Evolutionary conservation across 257 asterid genomes (phyloP).

Genomic region (Lycium ferocissimum): DNA sequence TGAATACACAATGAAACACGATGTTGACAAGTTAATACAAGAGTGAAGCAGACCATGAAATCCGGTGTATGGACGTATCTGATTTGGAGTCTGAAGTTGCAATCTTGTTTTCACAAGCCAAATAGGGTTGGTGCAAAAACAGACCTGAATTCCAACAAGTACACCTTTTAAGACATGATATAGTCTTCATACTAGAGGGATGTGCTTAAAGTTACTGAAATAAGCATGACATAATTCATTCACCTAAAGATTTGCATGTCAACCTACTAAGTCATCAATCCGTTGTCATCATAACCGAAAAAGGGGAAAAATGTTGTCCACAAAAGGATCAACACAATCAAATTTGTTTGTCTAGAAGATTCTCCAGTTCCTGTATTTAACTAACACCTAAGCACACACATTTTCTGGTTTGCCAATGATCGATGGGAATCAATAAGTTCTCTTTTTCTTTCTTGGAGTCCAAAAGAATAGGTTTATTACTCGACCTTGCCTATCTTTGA

Average conservation of each 20-base stretch:
- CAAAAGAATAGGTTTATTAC: neutral
- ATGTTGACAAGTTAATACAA: conserved; percentile 29
- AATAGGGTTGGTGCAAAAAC: conserved; percentile 85
- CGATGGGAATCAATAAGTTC: neutral
- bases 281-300: neutral
- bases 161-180: conserved; percentile 18
- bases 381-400: neutral
- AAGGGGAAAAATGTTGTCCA: neutral
- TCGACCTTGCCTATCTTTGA: neutral
- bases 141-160: conserved; percentile 57
- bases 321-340: conserved; percentile 9
- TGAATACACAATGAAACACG: conserved; percentile 19
- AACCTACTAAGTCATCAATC: neutral
- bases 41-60: conserved; percentile 73
- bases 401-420: conserved; percentile 1
- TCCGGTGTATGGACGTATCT: conserved; percentile 80
- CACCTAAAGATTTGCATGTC: neutral
- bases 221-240: neutral
- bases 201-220: neutral
- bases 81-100: conserved; percentile 92
- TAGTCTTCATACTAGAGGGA: conserved; percentile 3
- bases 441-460: neutral
- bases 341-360: neutral
- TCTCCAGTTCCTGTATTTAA: neutral
- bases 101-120: conserved; percentile 98